Percentiles rank a stretch among this genome's conserved stretches.
Conservation (phyloP, 2,329 filamentous ascomycete genomes). For the Mariannaea sp. region DNA sequence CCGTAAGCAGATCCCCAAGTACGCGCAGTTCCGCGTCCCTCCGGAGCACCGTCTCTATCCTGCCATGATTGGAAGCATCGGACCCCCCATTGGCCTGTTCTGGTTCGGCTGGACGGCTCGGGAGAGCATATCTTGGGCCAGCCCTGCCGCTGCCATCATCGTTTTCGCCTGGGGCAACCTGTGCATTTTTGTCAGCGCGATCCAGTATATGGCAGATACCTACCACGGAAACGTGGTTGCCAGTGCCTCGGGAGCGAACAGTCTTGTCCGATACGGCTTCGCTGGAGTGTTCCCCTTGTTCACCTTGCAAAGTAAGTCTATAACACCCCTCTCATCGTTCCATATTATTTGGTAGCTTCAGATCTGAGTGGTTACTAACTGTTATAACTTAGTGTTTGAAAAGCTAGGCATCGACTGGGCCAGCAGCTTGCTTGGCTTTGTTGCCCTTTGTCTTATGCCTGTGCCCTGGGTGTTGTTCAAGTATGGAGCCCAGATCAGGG, state of each 20-base stretch:
- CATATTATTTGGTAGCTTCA: accelerated
- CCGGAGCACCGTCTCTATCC: conserved; percentile 64
- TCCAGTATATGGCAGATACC: conserved; percentile 59
- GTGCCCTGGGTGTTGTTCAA: conserved; percentile 59
- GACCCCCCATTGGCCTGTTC: conserved; percentile 59
- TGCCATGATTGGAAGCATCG: conserved; percentile 61
- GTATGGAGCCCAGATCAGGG: conserved; percentile 45
- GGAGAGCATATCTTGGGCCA: conserved; percentile 53
- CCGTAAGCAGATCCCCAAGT: conserved; percentile 40
- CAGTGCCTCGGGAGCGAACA: conserved; percentile 64
- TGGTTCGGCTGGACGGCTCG: conserved; percentile 65
- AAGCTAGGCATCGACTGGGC: conserved; percentile 53
- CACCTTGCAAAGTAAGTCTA: conserved; percentile 57
- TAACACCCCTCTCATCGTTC: no score
- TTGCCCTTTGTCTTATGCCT: conserved; percentile 53
- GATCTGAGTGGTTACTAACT: conserved; percentile 21
- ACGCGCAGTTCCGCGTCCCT: conserved; percentile 44
- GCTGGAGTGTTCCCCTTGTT: conserved; percentile 65
- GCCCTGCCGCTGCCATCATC: conserved; percentile 56
- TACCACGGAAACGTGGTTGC: conserved; percentile 61
- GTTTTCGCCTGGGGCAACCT: conserved; percentile 65
- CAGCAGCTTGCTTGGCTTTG: conserved; percentile 52
- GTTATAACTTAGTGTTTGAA: conserved; percentile 47
- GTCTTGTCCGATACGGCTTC: conserved; percentile 59
- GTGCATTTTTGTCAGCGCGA: conserved; percentile 59